phyloP scores from a whole-genome alignment of 2,329 filamentous ascomycete genomes.

The Monilinia vaccinii-corymbosi region DNA sequence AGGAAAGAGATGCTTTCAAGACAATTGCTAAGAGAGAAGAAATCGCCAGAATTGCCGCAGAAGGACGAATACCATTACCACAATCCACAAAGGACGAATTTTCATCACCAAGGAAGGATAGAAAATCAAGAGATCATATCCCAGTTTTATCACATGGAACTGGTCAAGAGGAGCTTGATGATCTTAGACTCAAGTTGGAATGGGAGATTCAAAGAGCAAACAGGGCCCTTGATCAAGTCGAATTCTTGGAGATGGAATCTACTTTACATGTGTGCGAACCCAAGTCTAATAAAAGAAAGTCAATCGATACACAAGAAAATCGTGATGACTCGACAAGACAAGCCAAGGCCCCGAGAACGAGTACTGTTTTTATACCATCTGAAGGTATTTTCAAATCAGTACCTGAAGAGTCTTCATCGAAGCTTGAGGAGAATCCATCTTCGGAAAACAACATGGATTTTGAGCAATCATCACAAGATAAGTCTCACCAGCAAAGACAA shows the following conservation, averaged over 20 bases:
- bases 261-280: conserved; percentile 58
- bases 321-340: conserved; percentile 3
- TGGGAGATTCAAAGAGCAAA: conserved; percentile 49
- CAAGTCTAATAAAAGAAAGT: conserved; percentile 23
- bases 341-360: conserved; percentile 3
- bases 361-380: conserved; percentile 45
- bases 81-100: conserved; percentile 47
- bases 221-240: conserved; percentile 61
- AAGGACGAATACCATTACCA: conserved; percentile 56
- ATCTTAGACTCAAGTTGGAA: conserved; percentile 36
- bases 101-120: conserved; percentile 48
- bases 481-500: conserved; percentile 4
- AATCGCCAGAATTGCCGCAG: conserved; percentile 61
- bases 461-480: background rate
- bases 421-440: conserved; percentile 18
- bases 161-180: conserved; percentile 37
- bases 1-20: conserved; percentile 67
- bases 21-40: conserved; percentile 65
- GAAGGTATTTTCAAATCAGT: conserved; percentile 56
- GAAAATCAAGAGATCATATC: conserved; percentile 38
- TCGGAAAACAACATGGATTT: conserved; percentile 4
- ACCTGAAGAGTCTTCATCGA: conserved; percentile 21
- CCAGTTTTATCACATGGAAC: conserved; percentile 45
- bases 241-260: conserved; percentile 70
- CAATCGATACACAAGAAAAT: background rate